Conservation (phyloP, 2,329 filamentous ascomycete genomes). For the Fusarium sp. region DNA sequence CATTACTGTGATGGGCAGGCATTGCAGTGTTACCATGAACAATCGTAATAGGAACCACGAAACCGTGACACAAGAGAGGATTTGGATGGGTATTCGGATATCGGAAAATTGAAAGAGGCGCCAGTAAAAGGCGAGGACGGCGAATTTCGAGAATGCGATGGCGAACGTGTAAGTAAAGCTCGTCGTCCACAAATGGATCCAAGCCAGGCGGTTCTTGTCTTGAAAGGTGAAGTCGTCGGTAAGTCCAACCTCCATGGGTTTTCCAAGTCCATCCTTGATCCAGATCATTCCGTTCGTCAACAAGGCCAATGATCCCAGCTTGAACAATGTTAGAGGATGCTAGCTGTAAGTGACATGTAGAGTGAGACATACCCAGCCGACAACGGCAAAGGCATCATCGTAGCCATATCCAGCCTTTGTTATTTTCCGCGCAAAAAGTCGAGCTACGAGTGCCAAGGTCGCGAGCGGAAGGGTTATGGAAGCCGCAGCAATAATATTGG, state of each 20-base stretch:
- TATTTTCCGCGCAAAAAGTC: conserved; percentile 40
- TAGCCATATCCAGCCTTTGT: conserved; percentile 44
- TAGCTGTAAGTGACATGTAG: background rate
- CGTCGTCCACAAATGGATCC: conserved; percentile 45
- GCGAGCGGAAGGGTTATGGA: conserved; percentile 41
- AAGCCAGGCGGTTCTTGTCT: conserved; percentile 35
- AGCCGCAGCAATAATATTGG: conserved; percentile 42
- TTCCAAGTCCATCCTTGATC: conserved; percentile 34
- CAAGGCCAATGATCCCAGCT: conserved; percentile 40
- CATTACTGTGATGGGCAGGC: conserved; percentile 51
- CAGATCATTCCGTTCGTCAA: conserved; percentile 37
- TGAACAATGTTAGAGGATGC: conserved; percentile 5
- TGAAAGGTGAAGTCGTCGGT: conserved; percentile 29
- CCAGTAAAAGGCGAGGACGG: conserved; percentile 51
- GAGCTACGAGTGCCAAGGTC: conserved; percentile 35
- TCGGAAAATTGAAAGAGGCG: conserved; percentile 49
- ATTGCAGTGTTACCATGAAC: conserved; percentile 52
- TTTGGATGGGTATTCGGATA: conserved; percentile 48
- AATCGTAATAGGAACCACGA: conserved; percentile 50
- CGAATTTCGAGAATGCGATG: conserved; percentile 49
- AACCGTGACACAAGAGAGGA: conserved; percentile 42
- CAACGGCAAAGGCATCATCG: conserved; percentile 40
- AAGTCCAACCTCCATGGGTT: conserved; percentile 34
- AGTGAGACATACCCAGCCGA: conserved; percentile 39
- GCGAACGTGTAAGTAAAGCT: conserved; percentile 50